phyloP scores from a whole-genome alignment of 179 eudicot species.

The Vitellaria paradoxa region DNA sequence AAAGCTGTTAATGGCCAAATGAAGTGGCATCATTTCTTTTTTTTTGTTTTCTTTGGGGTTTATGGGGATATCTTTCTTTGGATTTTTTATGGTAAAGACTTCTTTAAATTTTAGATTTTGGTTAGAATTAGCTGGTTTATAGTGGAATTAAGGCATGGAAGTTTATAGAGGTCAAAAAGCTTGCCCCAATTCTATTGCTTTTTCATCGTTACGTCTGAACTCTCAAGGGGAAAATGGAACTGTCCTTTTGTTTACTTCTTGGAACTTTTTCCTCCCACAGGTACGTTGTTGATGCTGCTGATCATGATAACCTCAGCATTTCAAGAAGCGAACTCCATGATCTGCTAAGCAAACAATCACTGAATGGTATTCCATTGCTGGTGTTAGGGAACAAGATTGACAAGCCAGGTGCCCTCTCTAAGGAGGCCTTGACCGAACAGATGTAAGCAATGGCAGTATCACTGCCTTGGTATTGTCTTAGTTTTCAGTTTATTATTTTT shows the following conservation, averaged over 20 bases:
- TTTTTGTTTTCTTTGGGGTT: background rate
- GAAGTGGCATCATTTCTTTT: background rate
- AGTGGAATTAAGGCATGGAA: background rate
- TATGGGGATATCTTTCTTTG: background rate
- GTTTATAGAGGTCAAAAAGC: background rate
- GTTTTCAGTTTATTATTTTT: background rate
- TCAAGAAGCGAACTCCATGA: conserved; percentile 96
- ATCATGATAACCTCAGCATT: conserved; percentile 79
- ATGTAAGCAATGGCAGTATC: conserved; percentile 53
- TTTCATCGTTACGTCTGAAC: background rate
- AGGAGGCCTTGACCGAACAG: conserved; percentile 77
- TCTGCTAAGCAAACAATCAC: conserved; percentile 77
- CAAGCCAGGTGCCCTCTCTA: conserved; percentile 77
- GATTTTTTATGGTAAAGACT: background rate
- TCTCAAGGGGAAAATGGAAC: background rate
- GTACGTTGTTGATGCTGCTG: conserved; percentile 98
- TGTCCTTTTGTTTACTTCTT: background rate
- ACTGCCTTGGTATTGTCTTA: background rate
- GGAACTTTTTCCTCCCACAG: conserved; percentile 33
- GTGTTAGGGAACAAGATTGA: conserved; percentile 98
- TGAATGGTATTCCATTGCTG: conserved; percentile 86
- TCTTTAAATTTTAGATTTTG: background rate
- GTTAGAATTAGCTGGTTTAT: background rate
- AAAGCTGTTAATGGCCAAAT: background rate
- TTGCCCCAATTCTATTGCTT: background rate